These are phyloP conservation scores for Vigna reflexopilosa DNA, from an alignment of 306 rosid genomes.

Conservation along the genomic window DNA sequence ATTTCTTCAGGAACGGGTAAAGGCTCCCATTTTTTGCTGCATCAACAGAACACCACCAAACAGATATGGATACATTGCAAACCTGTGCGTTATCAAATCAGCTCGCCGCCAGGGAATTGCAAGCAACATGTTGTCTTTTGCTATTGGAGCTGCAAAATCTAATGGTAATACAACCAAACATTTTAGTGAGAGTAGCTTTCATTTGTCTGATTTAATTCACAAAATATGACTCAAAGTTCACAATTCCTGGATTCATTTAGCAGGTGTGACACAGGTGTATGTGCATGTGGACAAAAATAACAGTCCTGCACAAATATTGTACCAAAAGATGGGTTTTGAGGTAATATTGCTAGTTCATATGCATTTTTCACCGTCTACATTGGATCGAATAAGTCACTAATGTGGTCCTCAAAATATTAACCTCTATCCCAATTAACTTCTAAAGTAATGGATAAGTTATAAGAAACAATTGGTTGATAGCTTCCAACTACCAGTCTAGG, in stretches of 20 bases:
- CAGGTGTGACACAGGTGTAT: conserved; percentile 75
- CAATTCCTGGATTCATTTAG: conserved; percentile 35
- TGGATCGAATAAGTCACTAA: neutral
- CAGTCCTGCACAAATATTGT: conserved; percentile 62
- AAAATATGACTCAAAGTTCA: conserved; percentile 5
- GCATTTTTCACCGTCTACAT: neutral
- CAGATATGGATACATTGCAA: conserved; percentile 84
- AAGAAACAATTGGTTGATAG: neutral
- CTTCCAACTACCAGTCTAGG: neutral
- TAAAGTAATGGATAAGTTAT: neutral
- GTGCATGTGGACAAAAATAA: conserved; percentile 82
- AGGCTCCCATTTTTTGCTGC: conserved; percentile 63
- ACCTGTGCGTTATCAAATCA: conserved; percentile 77
- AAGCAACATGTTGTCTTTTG: conserved; percentile 82
- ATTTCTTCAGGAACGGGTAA: conserved; percentile 69
- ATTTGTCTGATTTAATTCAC: conserved; percentile 11
- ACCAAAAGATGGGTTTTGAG: conserved; percentile 84
- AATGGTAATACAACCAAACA: conserved; percentile 59
- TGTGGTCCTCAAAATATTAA: neutral
- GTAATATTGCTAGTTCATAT: conserved; percentile 49
- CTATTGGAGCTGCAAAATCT: conserved; percentile 68
- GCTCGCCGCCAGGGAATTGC: conserved; percentile 89
- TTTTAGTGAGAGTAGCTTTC: conserved; percentile 11
- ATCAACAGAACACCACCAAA: conserved; percentile 56
- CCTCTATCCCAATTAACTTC: neutral